Evolutionary conservation across 1,284 basidiomycete species (phyloP).

Genomic region (Ceratobasidium sp.): DNA sequence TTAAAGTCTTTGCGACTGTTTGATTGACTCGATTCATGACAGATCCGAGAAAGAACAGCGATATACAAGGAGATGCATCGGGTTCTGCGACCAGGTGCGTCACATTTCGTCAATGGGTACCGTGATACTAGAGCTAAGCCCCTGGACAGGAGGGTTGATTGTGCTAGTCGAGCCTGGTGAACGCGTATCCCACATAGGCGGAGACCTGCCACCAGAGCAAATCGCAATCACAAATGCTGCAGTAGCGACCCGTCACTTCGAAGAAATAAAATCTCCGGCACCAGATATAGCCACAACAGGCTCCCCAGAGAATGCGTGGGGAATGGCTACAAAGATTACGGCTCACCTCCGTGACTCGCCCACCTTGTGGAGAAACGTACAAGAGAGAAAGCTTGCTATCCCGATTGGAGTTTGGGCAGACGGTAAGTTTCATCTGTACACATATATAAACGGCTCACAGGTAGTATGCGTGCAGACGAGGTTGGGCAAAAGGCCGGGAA

Average conservation of each 20-base stretch:
- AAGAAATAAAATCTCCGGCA: conserved; percentile 9
- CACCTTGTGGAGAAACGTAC: conserved; percentile 27
- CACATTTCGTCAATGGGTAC: not conserved
- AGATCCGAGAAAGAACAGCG: conserved; percentile 20
- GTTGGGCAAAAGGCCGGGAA: conserved; percentile 9
- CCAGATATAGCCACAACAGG: conserved; percentile 1
- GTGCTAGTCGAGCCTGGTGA: conserved; percentile 21
- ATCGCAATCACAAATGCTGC: conserved; percentile 12
- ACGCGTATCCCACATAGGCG: conserved; percentile 12
- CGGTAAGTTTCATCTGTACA: not conserved
- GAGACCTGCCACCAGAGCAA: conserved; percentile 14
- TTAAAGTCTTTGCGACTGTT: not conserved
- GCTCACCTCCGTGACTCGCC: conserved; percentile 1
- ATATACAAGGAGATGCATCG: conserved; percentile 39
- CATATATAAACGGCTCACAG: not conserved
- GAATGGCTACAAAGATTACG: conserved; percentile 24
- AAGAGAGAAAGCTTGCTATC: conserved; percentile 16
- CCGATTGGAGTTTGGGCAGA: conserved; percentile 36
- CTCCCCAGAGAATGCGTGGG: conserved; percentile 12
- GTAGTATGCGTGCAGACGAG: conserved; percentile 4
- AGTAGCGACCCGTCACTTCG: conserved; percentile 3
- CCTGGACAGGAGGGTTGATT: conserved; percentile 19
- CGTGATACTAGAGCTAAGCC: too few relatives aligned
- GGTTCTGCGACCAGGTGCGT: conserved; percentile 17
- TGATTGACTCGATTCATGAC: not conserved